A percentile compares a stretch with the other conserved stretches of the same genome.
Conservation (phyloP, 1,284 basidiomycete species). For the Ustilago xerochloae region DNA sequence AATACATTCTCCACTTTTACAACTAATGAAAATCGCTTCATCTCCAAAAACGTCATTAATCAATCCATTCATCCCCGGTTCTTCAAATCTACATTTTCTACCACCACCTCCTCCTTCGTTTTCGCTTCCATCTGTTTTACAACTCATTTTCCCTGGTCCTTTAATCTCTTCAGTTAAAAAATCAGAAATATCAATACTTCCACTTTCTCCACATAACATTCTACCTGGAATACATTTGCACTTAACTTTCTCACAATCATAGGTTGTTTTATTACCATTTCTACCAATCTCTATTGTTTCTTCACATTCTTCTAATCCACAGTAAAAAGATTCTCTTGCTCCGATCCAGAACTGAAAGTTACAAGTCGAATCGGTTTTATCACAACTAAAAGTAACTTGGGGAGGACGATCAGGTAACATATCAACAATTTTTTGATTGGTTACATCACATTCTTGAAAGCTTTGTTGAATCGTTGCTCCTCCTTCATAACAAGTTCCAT, state of each 20-base stretch:
- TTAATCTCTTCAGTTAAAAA: conserved; percentile 89
- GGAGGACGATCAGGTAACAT: conserved; percentile 87
- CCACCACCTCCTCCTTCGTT: conserved; percentile 13
- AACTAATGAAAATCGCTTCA: conserved; percentile 84
- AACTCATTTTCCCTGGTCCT: conserved; percentile 88
- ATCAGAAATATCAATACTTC: conserved; percentile 96
- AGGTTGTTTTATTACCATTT: conserved; percentile 59
- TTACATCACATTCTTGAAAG: conserved; percentile 97
- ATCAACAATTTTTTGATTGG: conserved; percentile 86
- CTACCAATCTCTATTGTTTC: conserved; percentile 67
- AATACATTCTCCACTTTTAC: conserved; percentile 90
- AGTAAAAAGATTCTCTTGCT: conserved; percentile 93
- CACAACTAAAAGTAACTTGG: conserved; percentile 84
- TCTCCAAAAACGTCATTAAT: conserved; percentile 95
- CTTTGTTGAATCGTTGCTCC: conserved; percentile 90
- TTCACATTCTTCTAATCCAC: conserved; percentile 78
- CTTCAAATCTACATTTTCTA: conserved; percentile 83
- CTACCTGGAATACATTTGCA: conserved; percentile 90
- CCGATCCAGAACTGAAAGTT: conserved; percentile 85
- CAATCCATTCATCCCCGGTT: conserved; percentile 93
- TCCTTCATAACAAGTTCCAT: conserved; percentile 93
- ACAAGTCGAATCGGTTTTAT: conserved; percentile 45
- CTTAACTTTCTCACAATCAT: conserved; percentile 76
- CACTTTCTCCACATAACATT: conserved; percentile 95
- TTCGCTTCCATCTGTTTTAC: conserved; percentile 73